Evolutionary conservation across 805 yeast genomes (phyloP), one percentile per base, ranked within the genome.

Genomic region (Cyberlindnera amylophila): DNA sequence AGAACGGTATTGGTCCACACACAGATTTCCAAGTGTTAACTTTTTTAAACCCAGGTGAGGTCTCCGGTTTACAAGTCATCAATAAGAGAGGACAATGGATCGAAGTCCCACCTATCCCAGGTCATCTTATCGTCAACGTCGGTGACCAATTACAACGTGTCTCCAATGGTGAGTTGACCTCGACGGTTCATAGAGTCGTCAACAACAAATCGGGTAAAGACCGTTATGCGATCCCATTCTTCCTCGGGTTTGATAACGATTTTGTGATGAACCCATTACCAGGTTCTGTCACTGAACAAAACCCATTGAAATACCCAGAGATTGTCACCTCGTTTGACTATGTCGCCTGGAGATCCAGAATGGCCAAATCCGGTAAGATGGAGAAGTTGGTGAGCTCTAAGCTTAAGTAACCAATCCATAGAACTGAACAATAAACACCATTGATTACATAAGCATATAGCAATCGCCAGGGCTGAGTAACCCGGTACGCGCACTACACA

Each of bases 101-200:
- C 15, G 53, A 57, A 32, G 70, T 62, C 3, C 65, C 68, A 12
- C 64, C 64, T 6, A 58, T 66, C 4, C 54, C 54, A 15, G 61
- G 57, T 3, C 49, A 70, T 6, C 52, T 63, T 32, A 66, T 69
- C 13, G 63, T 65, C 33, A 69, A 69, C 42, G 58, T 65, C 26
- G 74, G 69, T 5, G 74, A 69, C 44, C 55, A 62, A 36, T 47
- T 69, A 39, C 58, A 55, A 52, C 54, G 72, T 46, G 60, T 64
- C 58, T 59, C 72, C 14, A 69, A 68, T 49, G 70, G 64, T 41
- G 42, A 49, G 24, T 60, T 65, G 32, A 57, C 58, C 30, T 67
- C 72, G 2, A 67, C 70, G 2, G 45, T 65, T n/a, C 73, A 69
- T 42, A 52, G 72, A 36, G 73, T 69, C 9, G 53, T 59, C 11